Conservation (phyloP, 768 basidiomycete genomes). For the Naganishia antarctica region DNA sequence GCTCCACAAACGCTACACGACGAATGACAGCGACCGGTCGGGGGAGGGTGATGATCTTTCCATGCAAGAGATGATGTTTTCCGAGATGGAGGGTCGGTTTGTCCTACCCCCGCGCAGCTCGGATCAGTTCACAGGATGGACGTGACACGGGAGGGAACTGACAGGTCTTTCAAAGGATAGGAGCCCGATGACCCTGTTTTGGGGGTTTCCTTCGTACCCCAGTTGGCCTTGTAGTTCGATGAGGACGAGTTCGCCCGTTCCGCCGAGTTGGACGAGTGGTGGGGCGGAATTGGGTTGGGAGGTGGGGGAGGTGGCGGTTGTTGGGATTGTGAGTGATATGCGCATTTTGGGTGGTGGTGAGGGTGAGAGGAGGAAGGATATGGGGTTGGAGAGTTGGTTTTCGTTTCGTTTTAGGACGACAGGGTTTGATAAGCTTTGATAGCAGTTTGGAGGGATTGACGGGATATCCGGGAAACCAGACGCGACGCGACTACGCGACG, state of each 20-base stretch:
- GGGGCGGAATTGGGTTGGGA: constrained; percentile 1
- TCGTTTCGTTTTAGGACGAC: too few relatives aligned
- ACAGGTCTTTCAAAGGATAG: constrained; percentile 59
- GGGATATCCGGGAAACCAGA: background rate
- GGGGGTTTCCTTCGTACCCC: constrained; percentile 62
- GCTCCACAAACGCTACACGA: constrained; percentile 25
- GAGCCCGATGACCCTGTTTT: constrained; percentile 73
- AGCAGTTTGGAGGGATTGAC: too few relatives aligned
- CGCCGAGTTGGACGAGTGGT: constrained; percentile 22
- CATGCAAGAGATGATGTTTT: constrained; percentile 77
- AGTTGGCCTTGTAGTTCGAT: constrained; percentile 83
- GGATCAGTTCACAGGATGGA: too few relatives aligned
- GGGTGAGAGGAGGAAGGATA: background rate
- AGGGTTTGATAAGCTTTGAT: too few relatives aligned
- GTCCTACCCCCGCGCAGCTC: too few relatives aligned
- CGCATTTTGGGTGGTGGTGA: constrained; percentile 20
- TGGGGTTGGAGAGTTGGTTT: background rate
- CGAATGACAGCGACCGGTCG: constrained; percentile 76
- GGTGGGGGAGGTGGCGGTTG: constrained; percentile 1
- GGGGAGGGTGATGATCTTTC: constrained; percentile 66
- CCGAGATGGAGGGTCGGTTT: constrained; percentile 77
- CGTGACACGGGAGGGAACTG: constrained; percentile 20
- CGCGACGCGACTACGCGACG: background rate
- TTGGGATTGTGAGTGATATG: constrained; percentile 6
- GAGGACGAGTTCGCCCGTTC: constrained; percentile 64